These are phyloP conservation scores for Madurella mycetomatis DNA, from an alignment of 2,329 filamentous ascomycete genomes.

Conservation along the genomic window DNA sequence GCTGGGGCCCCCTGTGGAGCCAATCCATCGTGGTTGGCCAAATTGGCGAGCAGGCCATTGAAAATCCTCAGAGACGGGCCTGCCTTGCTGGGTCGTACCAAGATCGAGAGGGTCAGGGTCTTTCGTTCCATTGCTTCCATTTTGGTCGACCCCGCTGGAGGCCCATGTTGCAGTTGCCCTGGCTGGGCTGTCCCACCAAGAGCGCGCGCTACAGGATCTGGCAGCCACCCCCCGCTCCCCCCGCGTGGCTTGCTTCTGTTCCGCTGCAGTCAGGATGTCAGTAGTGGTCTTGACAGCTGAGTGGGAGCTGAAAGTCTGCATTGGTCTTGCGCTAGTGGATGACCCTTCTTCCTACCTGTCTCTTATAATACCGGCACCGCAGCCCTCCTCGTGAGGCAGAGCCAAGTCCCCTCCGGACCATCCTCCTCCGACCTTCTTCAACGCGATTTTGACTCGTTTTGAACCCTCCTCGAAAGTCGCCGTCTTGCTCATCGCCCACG, in stretches of 20 bases:
- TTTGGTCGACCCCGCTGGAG: conserved; percentile 1
- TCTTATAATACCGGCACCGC: not conserved
- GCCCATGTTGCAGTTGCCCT: not conserved
- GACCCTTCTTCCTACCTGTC: not conserved
- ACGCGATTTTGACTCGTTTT: not conserved
- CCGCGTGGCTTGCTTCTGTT: not conserved
- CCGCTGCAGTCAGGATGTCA: not conserved
- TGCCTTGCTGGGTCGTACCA: not conserved
- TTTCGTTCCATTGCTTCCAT: not conserved
- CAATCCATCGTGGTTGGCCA: not conserved
- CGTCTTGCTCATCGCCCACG: not conserved
- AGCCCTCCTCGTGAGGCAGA: not conserved
- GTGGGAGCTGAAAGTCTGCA: not conserved
- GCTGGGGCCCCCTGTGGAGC: not conserved
- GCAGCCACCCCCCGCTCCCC: too few relatives aligned
- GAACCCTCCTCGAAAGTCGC: not conserved
- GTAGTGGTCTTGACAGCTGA: not conserved
- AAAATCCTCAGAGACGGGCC: not conserved
- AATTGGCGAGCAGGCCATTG: not conserved
- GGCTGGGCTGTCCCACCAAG: not conserved
- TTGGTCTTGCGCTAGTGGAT: not conserved
- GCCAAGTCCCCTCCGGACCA: not conserved
- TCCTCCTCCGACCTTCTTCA: not conserved
- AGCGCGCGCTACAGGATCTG: not conserved
- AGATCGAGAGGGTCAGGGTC: not conserved